Percentiles rank a stretch among this genome's conserved stretches.
Evolutionary conservation across 192 early-diverging fungal genomes (phyloP).

Genomic region (Backusella sp.): DNA sequence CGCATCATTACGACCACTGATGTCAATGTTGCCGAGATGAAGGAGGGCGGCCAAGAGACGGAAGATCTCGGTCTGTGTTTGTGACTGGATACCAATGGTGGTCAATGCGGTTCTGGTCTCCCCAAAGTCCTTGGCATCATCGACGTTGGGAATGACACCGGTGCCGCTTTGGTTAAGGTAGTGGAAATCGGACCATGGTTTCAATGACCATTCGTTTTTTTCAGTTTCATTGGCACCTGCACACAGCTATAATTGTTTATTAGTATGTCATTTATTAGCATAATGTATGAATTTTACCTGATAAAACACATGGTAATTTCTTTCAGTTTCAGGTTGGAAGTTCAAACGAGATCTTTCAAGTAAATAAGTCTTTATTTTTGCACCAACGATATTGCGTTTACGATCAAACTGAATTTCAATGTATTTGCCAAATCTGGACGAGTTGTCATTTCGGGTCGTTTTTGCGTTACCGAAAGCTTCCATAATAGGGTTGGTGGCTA

Average conservation of each 20-base stretch:
- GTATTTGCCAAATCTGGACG: constrained; percentile 98
- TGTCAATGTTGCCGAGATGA: constrained; percentile 95
- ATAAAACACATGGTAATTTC: constrained; percentile 99
- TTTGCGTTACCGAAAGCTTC: constrained; percentile 99
- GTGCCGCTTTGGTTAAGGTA: constrained; percentile 88
- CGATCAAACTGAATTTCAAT: constrained; percentile 94
- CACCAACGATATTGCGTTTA: constrained; percentile 84
- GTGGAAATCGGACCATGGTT: constrained; percentile 73
- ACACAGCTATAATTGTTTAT: constrained; percentile 59
- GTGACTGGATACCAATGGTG: constrained; percentile 80
- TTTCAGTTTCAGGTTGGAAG: constrained; percentile 90
- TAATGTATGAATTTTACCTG: constrained; percentile 47
- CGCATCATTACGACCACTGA: constrained; percentile 69
- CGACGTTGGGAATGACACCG: constrained; percentile 79
- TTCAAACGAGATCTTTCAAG: constrained; percentile 94
- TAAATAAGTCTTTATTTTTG: constrained; percentile 95
- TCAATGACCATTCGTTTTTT: constrained; percentile 75
- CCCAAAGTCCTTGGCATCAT: constrained; percentile 91
- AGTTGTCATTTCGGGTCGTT: constrained; percentile 98
- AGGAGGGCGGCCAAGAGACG: constrained; percentile 87
- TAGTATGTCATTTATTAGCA: background rate
- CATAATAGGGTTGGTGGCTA: constrained; percentile 97
- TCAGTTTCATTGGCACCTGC: constrained; percentile 83
- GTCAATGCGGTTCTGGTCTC: constrained; percentile 82
- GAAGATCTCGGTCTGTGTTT: constrained; percentile 88